Evolutionary conservation across 257 asterid species (phyloP).

Genomic region (Solanum chaucha): DNA sequence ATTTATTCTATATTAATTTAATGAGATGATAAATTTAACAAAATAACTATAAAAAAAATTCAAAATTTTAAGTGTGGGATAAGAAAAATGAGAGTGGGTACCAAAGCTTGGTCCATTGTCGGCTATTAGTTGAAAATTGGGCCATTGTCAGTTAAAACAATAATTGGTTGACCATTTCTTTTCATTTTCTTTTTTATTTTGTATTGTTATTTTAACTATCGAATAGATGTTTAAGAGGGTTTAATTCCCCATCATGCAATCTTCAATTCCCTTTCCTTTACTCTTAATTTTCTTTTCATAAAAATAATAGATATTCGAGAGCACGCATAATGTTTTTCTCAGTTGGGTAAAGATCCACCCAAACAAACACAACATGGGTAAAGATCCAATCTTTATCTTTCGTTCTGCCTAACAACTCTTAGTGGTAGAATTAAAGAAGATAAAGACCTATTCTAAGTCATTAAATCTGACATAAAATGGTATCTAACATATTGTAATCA

Average conservation of each 20-base stretch:
- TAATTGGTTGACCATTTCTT: background rate
- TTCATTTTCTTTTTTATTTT: too few species aligned
- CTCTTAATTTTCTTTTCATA: background rate
- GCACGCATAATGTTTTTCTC: background rate
- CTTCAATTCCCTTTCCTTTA: background rate
- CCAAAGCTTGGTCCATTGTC: background rate
- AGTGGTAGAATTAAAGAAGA: background rate
- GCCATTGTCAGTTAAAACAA: too few species aligned
- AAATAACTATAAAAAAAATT: background rate
- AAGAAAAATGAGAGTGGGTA: background rate
- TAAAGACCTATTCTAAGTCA: background rate
- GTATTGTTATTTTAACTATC: background rate
- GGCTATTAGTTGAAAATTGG: background rate
- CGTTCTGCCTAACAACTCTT: constrained; percentile 3
- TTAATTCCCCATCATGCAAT: too few species aligned
- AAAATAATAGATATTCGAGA: background rate
- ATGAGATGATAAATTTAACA: background rate
- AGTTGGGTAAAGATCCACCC: background rate
- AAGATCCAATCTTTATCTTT: constrained; percentile 22
- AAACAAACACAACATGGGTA: background rate
- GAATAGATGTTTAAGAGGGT: too few species aligned
- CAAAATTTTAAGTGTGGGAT: too few species aligned
- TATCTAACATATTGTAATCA: constrained; percentile 20
- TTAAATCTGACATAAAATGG: background rate
- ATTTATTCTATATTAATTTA: background rate